These are phyloP conservation scores for Rostrohypoxylon terebratum DNA, from an alignment of 495 filamentous ascomycete species.

Conservation along the genomic window DNA sequence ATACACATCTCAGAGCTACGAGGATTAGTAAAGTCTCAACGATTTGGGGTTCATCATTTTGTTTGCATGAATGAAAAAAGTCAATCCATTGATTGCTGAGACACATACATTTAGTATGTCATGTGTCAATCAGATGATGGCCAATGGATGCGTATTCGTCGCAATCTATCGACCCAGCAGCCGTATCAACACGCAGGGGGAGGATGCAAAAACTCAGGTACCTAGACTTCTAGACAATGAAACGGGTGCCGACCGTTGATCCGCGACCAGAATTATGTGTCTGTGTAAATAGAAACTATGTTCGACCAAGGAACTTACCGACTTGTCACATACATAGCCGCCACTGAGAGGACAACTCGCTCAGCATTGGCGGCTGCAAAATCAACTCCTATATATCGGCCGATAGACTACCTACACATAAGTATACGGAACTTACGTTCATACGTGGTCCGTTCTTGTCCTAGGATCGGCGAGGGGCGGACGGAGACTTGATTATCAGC, in stretches of 20 bases:
- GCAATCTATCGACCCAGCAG: background rate
- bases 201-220: background rate
- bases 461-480: conserved; percentile 1
- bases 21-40: too few relatives aligned
- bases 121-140: background rate
- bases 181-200: background rate
- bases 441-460: conserved; percentile 8
- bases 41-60: background rate
- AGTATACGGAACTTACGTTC: background rate
- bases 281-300: conserved; percentile 5
- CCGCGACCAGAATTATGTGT: conserved; percentile 5
- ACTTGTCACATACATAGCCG: conserved; percentile 20
- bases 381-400: conserved; percentile 15
- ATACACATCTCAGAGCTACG: too few relatives aligned
- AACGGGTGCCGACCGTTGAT: background rate
- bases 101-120: background rate
- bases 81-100: background rate
- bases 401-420: background rate
- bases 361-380: conserved; percentile 27
- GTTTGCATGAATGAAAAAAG: background rate
- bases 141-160: background rate
- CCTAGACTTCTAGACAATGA: background rate
- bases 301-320: background rate
- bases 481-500: conserved; percentile 21
- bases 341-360: conserved; percentile 4